Percentiles rank a stretch among this genome's conserved stretches.
phyloP scores from a whole-genome alignment of 176 grass and related monocot genomes.

The Ananas comosus region DNA sequence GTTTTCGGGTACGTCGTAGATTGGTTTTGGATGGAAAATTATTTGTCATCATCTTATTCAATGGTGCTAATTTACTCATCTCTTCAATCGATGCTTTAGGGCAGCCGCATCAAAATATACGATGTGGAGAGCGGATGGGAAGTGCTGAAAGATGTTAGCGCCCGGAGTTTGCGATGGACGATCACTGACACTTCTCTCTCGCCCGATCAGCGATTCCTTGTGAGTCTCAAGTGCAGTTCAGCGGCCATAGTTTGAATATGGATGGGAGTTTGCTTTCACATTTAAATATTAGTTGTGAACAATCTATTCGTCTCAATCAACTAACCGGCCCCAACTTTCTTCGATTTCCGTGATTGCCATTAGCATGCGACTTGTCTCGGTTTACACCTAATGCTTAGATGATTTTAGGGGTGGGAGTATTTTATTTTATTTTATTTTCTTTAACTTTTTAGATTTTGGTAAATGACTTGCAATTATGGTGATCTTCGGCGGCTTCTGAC shows the following conservation, averaged over 20 bases:
- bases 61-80: conserved; percentile 13
- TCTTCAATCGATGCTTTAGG: conserved; percentile 40
- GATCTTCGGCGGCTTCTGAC: background rate
- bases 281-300: too few species aligned
- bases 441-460: too few species aligned
- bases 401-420: too few species aligned
- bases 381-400: too few species aligned
- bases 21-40: too few species aligned
- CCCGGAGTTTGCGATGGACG: conserved; percentile 67
- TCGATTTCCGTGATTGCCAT: too few species aligned
- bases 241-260: background rate
- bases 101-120: conserved; percentile 72
- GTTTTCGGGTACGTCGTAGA: conserved; percentile 46
- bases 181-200: conserved; percentile 82
- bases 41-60: too few species aligned
- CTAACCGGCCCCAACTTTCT: too few species aligned
- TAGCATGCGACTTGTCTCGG: too few species aligned
- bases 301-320: too few species aligned
- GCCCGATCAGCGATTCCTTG: conserved; percentile 60
- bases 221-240: conserved; percentile 22
- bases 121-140: conserved; percentile 56
- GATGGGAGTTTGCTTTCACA: too few species aligned
- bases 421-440: too few species aligned
- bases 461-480: background rate
- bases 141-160: conserved; percentile 72